Evolutionary conservation across 2,329 filamentous ascomycete species (phyloP), one percentile per base, ranked within the genome.

Genomic region (Arthrobotrys sinensis): DNA sequence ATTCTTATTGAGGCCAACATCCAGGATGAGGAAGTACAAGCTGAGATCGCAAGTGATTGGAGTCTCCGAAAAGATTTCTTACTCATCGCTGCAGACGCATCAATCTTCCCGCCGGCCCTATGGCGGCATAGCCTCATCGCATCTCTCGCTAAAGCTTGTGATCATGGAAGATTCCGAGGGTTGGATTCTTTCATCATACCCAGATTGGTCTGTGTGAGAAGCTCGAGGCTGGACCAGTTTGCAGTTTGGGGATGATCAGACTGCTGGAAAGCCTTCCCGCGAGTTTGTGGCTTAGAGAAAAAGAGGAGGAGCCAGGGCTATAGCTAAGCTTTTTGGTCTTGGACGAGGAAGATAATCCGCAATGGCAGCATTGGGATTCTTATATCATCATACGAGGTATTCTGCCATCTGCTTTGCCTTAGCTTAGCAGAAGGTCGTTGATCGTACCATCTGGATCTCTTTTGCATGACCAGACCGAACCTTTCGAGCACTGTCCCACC

Each of bases 401-500:
- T 66, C 65, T 34, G 57, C 65, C 65, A 64, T 66, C 48, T 63
- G 53, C 73, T 70, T 70, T 62, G 73, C 57, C 66, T 77, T 77
- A 52, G 55, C 72, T 45, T 63, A 19, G 34, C 53, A 11, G 19
- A 64, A 64, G 14, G 21, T 5, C 60, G 43, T 64, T 53, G 45
- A 53, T 52, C 32, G 48, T 55, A 46, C 40, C 21, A 11, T 55
- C 48, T 32, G 11, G 28, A 32, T 55, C 16, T 48, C 24, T 12
- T 46, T 64, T 64, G 60, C 14, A 40, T 63, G 43, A 21, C n/a
- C 24, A 19, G 32, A 53, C 34, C n/a, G 36, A 53, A 53, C 21
- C 32, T 63, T 63, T 46, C 46, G 14, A 36, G 32, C 12, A 38
- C 55, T 53, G 50, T 63, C 62, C 45, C 36, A 40, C 57, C 24